Evolutionary conservation across 139 green algal genomes (phyloP).

Genomic region (Chlorella vulgaris): DNA sequence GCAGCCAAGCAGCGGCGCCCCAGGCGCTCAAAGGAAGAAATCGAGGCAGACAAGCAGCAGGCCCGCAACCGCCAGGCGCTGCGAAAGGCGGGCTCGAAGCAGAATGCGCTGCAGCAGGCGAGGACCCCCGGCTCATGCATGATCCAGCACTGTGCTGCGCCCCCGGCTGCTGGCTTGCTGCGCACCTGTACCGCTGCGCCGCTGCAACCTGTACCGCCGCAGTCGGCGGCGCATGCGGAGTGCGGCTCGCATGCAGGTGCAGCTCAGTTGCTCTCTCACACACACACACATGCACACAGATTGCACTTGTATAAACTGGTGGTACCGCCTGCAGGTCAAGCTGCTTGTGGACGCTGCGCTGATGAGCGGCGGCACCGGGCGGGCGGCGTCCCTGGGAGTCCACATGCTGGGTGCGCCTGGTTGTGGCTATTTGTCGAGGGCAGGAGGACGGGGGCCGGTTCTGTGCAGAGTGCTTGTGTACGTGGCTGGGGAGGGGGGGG

Average conservation of each 20-base stretch:
- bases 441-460: background rate
- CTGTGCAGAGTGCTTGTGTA: background rate
- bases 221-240: too few species aligned
- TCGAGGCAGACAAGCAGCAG: conserved; percentile 3
- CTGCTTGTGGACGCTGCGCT: background rate
- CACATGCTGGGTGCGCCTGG: conserved; percentile 7
- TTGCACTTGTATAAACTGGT: too few species aligned
- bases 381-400: background rate
- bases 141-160: background rate
- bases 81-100: background rate
- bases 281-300: too few species aligned
- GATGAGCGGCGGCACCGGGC: background rate
- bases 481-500: too few species aligned
- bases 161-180: background rate
- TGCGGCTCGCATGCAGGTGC: too few species aligned
- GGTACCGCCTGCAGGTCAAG: too few species aligned
- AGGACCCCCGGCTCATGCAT: background rate
- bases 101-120: conserved; percentile 7
- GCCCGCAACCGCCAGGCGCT: background rate
- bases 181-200: background rate
- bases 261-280: too few species aligned
- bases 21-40: conserved; percentile 5
- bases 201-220: background rate
- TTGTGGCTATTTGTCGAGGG: background rate
- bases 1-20: conserved; percentile 3